Evolutionary conservation across 1,284 basidiomycete species (phyloP).

Genomic region (Athelia psychrophila): DNA sequence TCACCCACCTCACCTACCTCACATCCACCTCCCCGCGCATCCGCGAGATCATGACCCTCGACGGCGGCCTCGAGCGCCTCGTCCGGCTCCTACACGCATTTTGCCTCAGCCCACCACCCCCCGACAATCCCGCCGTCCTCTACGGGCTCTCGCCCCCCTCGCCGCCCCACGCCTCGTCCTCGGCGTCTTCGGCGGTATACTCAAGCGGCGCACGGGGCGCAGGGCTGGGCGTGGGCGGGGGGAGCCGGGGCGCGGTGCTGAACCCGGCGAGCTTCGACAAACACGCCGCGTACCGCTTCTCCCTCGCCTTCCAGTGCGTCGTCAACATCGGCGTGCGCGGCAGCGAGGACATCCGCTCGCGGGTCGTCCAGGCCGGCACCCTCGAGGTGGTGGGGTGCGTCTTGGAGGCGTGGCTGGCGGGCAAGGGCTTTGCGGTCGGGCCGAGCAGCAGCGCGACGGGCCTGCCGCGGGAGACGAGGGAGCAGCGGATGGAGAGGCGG

Average conservation of each 20-base stretch:
- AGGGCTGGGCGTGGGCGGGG: too few relatives aligned
- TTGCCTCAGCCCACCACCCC: constrained; percentile 72
- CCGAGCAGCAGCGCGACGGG: constrained; percentile 62
- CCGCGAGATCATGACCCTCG: constrained; percentile 96
- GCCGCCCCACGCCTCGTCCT: constrained; percentile 48
- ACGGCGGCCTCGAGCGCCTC: constrained; percentile 95
- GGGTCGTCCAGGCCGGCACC: constrained; percentile 96
- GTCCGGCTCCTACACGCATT: constrained; percentile 92
- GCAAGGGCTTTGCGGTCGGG: constrained; percentile 78
- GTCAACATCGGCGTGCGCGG: constrained; percentile 98
- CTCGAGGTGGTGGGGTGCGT: constrained; percentile 94
- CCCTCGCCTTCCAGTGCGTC: constrained; percentile 94
- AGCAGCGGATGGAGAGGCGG: constrained; percentile 61
- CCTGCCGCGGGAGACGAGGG: constrained; percentile 65
- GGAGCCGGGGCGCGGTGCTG: too few relatives aligned
- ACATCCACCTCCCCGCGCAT: constrained; percentile 97
- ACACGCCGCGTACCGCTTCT: constrained; percentile 83
- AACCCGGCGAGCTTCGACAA: constrained; percentile 76
- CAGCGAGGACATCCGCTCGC: constrained; percentile 87
- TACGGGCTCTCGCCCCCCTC: constrained; percentile 70
- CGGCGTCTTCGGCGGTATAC: too few relatives aligned
- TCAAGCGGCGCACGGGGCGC: too few relatives aligned
- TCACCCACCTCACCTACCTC: constrained; percentile 95
- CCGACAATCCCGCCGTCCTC: constrained; percentile 68
- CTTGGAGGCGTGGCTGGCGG: constrained; percentile 88